Base-by-base conservation (phyloP, 768 basidiomycete genomes). In the Dentipellis sp. region DNA sequence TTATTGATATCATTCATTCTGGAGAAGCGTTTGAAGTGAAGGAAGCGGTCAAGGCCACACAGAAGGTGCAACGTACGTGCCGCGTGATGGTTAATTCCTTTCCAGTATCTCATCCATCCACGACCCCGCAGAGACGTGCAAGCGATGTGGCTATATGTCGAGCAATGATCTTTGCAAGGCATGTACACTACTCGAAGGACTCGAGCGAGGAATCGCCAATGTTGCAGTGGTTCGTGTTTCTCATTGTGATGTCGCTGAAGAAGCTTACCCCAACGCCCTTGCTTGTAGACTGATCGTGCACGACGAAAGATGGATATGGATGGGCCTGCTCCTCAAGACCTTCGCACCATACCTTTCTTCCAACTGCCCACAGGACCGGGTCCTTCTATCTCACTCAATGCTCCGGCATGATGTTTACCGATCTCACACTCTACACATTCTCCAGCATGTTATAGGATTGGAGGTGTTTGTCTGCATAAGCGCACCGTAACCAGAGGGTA, bases 131-230 rank as follows among this genome's bases (percentile, higher is more conserved):
- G 94, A 91, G 73, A 92, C 83, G 14, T 99, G 97, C 67, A 77
- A 83, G 63, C 78, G 92, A 49, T 99, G 97, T 63, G 94, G 94
- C 2, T 94, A 94, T 67, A 94, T 98, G 77, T 89, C 94, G 3
- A 94, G 91, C 59, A 97, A 98, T 62, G 84, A 88, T n/a, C 72
- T 99, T n/a, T 94, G 93, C 67, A 94, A 94, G 68, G 94, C 94
- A 1, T 97, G 94, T 59, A 89, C 86, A 0, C 73, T 97, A 4
- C 74, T 97, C 0, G 91, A 97, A 69, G 91, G 94, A 8, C 75
- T 97, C 14, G 93, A 97, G 68, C 78, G 89, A 40, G 93, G 94
- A 12, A 78, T 91, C 73, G 52, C 67, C 0, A 59, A 50, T 3
- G 65, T 65, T 6, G 67, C 62, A 1, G 63, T 83, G 47, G 87